Evolutionary conservation across 2,329 filamentous ascomycete species (phyloP), one percentile per base, ranked within the genome.

Genomic region (Aspergillus sp.): DNA sequence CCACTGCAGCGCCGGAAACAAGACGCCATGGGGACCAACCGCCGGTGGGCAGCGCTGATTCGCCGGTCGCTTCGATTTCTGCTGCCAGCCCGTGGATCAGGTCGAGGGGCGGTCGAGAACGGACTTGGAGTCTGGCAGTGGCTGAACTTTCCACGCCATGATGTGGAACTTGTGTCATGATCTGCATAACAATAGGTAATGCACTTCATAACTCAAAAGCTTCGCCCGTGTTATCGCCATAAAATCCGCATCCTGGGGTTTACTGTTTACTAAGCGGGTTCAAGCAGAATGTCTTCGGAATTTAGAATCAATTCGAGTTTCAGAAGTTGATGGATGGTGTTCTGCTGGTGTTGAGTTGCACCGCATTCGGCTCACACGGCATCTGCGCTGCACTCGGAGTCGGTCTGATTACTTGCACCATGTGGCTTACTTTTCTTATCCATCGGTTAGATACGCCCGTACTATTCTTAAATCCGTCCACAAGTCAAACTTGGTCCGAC

Each of bases 291-390:
- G 5, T n/a, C 35, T n/a, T 37, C 35, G 35, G 12, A 37, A 39
- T 23, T 15, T 21, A 37, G 46, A 31, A 31, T 31, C 27, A 31
- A 31, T 31, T 9, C 27, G 1, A 31, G 9, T 5, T 33, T 44
- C 50, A 6, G 14, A 19, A 24, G 17, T 5, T 33, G 31, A 48
- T 5, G 21, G 50, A 14, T 19, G 14, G 27, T 21, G 6, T n/a
- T 14, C n/a, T 19, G 2, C 27, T 17, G 17, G 41, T 37, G 40
- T 14, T n/a, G 14, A 14, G 17, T 49, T 19, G 17, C 27, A n/a
- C 48, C 43, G 55, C 55, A 57, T 35, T 52, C 55, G 55, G 55
- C 49, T 57, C 48, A 23, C 55, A 57, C 55, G 55, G 55, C 55
- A 57, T 57, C 41, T 46, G 24, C 6, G 21, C 19, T 45, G 40